Percentiles rank a stretch among this genome's conserved stretches.
These are phyloP conservation scores for Cutaneotrichosporon sp. DNA, from an alignment of 1,284 basidiomycete species.

Conservation along the genomic window DNA sequence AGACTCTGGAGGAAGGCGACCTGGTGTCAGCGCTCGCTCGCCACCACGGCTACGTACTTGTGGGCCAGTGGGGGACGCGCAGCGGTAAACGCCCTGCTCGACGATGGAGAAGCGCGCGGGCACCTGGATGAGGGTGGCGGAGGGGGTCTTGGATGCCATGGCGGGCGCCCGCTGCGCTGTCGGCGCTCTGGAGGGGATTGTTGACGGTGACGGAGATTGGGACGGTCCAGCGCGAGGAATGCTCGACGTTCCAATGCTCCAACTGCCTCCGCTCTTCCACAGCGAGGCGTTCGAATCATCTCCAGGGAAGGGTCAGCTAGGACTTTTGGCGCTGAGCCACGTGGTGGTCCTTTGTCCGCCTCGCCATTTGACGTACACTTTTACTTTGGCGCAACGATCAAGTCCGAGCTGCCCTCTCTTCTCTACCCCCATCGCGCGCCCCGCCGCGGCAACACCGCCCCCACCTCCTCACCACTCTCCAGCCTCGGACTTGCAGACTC, in stretches of 20 bases:
- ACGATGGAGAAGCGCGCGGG: constrained; percentile 47
- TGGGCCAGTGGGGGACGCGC: constrained; percentile 44
- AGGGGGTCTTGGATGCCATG: constrained; percentile 31
- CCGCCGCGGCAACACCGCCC: neutral
- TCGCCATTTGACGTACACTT: constrained; percentile 6
- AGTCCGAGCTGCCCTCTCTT: neutral
- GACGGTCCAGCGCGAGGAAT: neutral
- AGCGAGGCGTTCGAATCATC: neutral
- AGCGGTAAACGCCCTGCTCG: constrained; percentile 47
- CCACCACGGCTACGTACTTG: constrained; percentile 30
- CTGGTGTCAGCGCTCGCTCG: constrained; percentile 22
- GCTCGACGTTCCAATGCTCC: neutral
- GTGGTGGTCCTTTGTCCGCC: constrained; percentile 1
- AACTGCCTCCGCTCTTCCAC: neutral
- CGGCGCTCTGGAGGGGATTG: neutral
- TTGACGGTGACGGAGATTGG: neutral
- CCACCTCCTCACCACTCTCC: neutral
- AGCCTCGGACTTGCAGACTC: neutral
- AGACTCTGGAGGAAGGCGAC: constrained; percentile 46
- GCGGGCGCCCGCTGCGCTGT: neutral
- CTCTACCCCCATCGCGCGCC: neutral
- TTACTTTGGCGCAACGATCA: neutral
- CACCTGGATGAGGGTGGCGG: constrained; percentile 41
- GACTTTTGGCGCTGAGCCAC: constrained; percentile 3
- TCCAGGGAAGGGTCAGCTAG: too few relatives aligned